Base-by-base conservation (phyloP, 2,329 filamentous ascomycete species). In the Phyllosticta paracitricarpa region DNA sequence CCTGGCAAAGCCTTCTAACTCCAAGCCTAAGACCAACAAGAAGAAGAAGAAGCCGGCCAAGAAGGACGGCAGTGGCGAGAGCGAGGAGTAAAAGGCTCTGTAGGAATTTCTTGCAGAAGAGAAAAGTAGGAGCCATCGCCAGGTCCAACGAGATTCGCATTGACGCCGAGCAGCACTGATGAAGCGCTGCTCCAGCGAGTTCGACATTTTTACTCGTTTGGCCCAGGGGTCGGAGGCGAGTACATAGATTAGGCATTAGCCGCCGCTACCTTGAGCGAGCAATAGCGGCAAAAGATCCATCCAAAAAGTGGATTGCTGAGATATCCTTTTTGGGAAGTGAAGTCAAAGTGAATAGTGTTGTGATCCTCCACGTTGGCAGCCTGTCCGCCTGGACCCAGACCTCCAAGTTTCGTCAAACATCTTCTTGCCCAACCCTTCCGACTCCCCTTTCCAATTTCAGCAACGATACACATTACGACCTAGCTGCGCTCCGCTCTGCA, bases 21-120 rank as follows among this genome's bases (percentile, higher is more conserved):
- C 87, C 66, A 90, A 89, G 78, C 89, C 89, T 79, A 91, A 92
- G 75, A 92, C 91, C 73, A 91, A 91, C 81, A 94, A 89, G 81
- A 93, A 91, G 82, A 75, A 75, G 72, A 95, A 92, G 84, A 89
- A 88, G 72, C 73, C 78, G 63, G 78, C 80, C 77, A 88, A 89
- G 83, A 87, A 87, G 84, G 72, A 76, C 24, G 73, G 72, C 24
- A 84, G 84, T 19, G 72, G 69, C 59, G 70, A 74, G 62, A 73
- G 74, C 58, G 73, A 77, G 61, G 73, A 75, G 64, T 71, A 67
- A 63, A 48, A 24, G 56, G 54, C 53, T 24, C 12, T 17, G 26
- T 10, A 26, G 25, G 14, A 48, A 19, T 9, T n/a, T 28, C 57
- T 52, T 26, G 40, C 26, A 7, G 40, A 19, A 14, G 14, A 48